phyloP scores from a whole-genome alignment of 495 filamentous ascomycete species.

The Aspergillus ellipticus region DNA sequence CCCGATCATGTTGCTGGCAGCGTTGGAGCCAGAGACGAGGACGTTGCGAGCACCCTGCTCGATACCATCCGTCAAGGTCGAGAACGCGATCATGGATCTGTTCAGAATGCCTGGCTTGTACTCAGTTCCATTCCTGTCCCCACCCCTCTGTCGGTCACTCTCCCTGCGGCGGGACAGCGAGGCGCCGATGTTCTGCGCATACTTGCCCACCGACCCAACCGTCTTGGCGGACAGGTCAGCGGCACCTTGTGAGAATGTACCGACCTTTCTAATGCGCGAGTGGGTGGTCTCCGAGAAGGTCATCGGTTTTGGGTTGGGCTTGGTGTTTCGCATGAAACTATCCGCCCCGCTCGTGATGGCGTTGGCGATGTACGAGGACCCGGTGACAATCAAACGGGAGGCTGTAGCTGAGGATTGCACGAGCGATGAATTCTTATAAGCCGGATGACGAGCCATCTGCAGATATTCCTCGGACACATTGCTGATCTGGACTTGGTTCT shows the following conservation, averaged over 20 bases:
- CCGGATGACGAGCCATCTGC: slow-evolving; percentile 76
- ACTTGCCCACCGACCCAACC: slow-evolving; percentile 71
- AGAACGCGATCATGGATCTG: slow-evolving; percentile 93
- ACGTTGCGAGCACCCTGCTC: slow-evolving; percentile 77
- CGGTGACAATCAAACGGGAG: slow-evolving; percentile 88
- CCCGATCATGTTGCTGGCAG: slow-evolving; percentile 74
- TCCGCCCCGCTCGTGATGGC: slow-evolving; percentile 72
- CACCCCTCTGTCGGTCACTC: slow-evolving; percentile 52
- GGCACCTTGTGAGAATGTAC: slow-evolving; percentile 70
- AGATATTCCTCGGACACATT: slow-evolving; percentile 79
- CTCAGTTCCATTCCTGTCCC: slow-evolving; percentile 52
- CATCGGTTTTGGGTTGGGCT: slow-evolving; percentile 72
- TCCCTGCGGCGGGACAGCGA: slow-evolving; percentile 60
- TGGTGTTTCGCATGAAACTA: slow-evolving; percentile 71
- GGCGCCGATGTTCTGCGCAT: slow-evolving; percentile 87
- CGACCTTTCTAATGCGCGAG: slow-evolving; percentile 78
- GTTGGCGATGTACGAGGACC: slow-evolving; percentile 72
- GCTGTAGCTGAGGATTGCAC: slow-evolving; percentile 88
- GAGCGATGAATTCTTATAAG: slow-evolving; percentile 79
- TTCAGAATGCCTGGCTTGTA: slow-evolving; percentile 92
- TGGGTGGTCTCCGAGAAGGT: slow-evolving; percentile 86
- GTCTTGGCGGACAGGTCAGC: slow-evolving; percentile 80
- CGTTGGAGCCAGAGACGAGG: slow-evolving; percentile 65
- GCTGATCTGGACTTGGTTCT: slow-evolving; percentile 65
- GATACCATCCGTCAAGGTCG: slow-evolving; percentile 90